Base-by-base conservation (phyloP, 2,329 filamentous ascomycete genomes). In the Ceratocystis cubensis region DNA sequence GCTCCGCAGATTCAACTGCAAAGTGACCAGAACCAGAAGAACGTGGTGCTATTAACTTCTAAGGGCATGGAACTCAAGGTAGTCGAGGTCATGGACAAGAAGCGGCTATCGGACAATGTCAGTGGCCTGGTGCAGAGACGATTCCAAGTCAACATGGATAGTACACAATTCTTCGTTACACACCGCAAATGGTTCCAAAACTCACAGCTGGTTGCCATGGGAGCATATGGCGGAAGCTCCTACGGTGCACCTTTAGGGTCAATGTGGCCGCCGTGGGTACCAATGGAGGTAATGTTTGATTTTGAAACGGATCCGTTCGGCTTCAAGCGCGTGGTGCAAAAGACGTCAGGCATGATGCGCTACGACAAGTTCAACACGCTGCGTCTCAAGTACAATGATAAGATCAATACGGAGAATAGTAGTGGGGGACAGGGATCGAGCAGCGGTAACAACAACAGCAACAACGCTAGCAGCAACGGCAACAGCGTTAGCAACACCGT, bases 1-100 rank as follows among this genome's bases (percentile, higher is more conserved):
- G 94, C 93, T 5, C 94, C 94, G 15, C 94, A 99, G 74, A 96
- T 99, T 68, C 94, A 99, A 74, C 81, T 99, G 57, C 93, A 99
- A 74, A 97, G 94, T 74, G 94, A 99, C 73, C 97, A 96, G 80
- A 97, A 99, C 75, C 88, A 88, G 69, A 96, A 96, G 75, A 89
- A 96, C 67, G 94, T 95, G n/a, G 88, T 96, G 4, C 81, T 99
- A n/a, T 87, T 97, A 61, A 94, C 93, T 2, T 91, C 92, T 33
- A 97, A 97, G 76, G 91, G 92, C 65, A 99, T 99, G 91, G 92
- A 97, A 75, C 84, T 97, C 66, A 97, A 97, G 78, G 89, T 99
- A 10, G 84, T 99, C 22, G 93, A 96, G 70, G 93, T 99, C 72
- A 96, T 97, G 88, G 94, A 99, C 77, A 96, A 96, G 76, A 88